Base-by-base conservation (phyloP, 1,139 yeast genomes). In the Geotrichum siamense region DNA sequence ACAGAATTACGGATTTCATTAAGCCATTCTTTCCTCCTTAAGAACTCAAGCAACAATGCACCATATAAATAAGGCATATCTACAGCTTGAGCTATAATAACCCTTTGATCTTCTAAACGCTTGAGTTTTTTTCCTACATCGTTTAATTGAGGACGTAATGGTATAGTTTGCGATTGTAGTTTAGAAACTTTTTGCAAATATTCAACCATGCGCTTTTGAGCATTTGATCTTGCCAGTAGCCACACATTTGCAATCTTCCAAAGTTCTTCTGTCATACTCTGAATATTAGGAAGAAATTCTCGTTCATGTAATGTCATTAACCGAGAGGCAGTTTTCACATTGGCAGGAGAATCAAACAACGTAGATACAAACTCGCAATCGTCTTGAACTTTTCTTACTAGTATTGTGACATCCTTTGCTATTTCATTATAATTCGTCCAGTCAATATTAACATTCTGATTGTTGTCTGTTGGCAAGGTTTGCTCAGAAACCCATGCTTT, bases 11-110 rank as follows among this genome's bases (percentile, higher is more conserved):
- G 71, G 34, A 82, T 62, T 40, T 74, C 74, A 40, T 71, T 71
- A 21, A 72, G 66, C 93, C 94, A 85, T 51, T 77, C 78, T 35
- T 67, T 66, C 50, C 91, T 79, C 43, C 94, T 72, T 45, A 82
- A 63, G 39, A 69, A 70, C 55, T 89, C 96, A 35, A 87, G 73
- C 20, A 85, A 58, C 58, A 79, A 71, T 23, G 83, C 73, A 1
- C 97, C 97, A 59, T 84, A 85, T 1, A 86, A 64, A 32, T 85
- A 64, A 0, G 97, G 96, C 41, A 87, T 60, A 58, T 86, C 96
- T 15, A 79, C 72, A 1, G 85, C 79, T 31, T 65, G 65, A 15
- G 75, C 74, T 10, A 75, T 64, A 44, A 58, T 45, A 28, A 65
- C 55, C 60, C 74, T 72, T 60, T 65, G 44, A 41, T 65, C 57